A percentile compares a stretch with the other conserved stretches of the same genome.
These are phyloP conservation scores for Metrosideros polymorpha DNA, from an alignment of 441 rosid genomes.

Conservation along the genomic window DNA sequence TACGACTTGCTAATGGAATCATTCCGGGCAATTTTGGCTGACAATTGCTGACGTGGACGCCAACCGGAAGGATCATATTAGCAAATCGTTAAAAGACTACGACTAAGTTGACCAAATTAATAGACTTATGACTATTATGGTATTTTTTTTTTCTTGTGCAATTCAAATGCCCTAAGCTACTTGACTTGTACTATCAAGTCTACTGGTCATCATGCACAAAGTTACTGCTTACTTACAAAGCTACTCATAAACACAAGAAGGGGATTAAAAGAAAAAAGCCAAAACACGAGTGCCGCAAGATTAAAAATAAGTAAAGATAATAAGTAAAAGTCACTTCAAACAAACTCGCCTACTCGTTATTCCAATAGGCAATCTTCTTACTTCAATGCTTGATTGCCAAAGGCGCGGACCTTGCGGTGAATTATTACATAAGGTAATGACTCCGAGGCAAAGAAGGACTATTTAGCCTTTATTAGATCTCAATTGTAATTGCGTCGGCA, in stretches of 20 bases:
- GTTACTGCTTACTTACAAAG: background rate
- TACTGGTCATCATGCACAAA: accelerated
- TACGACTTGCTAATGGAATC: accelerated
- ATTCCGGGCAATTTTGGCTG: accelerated
- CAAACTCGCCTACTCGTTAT: background rate
- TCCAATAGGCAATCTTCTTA: too few species aligned
- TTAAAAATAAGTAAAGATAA: background rate
- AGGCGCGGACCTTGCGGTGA: background rate
- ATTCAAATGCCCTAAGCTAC: background rate
- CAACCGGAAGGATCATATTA: accelerated
- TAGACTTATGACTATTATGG: background rate
- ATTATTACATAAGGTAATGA: background rate
- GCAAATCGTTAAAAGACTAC: accelerated
- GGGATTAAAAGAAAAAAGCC: background rate
- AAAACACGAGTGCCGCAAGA: background rate
- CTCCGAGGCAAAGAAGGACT: background rate
- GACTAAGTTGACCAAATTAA: accelerated
- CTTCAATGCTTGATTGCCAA: background rate
- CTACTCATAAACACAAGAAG: background rate
- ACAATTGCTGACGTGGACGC: accelerated
- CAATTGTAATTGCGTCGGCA: background rate
- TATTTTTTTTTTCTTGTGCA: background rate
- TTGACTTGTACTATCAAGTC: background rate
- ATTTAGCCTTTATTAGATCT: background rate
- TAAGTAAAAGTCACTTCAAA: background rate